Evolutionary conservation across 495 filamentous ascomycete genomes (phyloP).

Genomic region (Melanomma pulvis-pyrius): DNA sequence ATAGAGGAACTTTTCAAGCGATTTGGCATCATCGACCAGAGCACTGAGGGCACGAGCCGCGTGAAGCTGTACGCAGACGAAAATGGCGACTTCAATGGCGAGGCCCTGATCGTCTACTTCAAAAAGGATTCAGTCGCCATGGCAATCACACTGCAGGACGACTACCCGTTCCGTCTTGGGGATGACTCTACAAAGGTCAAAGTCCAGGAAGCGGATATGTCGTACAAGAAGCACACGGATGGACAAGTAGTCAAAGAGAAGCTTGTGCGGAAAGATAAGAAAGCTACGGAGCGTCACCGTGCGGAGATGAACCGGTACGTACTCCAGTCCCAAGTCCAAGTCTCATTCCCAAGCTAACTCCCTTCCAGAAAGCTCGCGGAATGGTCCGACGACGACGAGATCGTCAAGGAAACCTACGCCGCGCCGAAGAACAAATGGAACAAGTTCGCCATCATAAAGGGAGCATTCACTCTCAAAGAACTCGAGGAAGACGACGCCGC

Average conservation of each 20-base stretch:
- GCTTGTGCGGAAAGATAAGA: constrained; percentile 71
- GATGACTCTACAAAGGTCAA: constrained; percentile 66
- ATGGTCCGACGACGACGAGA: constrained; percentile 12
- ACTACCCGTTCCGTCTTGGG: constrained; percentile 77
- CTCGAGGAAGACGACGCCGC: constrained; percentile 82
- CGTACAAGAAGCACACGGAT: constrained; percentile 68
- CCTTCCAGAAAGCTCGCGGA: constrained; percentile 14
- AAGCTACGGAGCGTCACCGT: constrained; percentile 1
- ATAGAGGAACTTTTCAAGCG: constrained; percentile 79
- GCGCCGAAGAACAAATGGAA: constrained; percentile 67
- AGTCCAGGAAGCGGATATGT: constrained; percentile 82
- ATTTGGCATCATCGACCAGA: constrained; percentile 91
- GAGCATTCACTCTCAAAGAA: constrained; percentile 91
- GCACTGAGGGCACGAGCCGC: constrained; percentile 82
- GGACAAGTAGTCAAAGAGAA: constrained; percentile 77
- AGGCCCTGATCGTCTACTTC: constrained; percentile 92
- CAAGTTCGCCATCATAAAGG: constrained; percentile 83
- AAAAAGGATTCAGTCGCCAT: constrained; percentile 85
- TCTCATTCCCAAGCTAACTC: constrained; percentile 58
- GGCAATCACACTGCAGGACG: constrained; percentile 90
- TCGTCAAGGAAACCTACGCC: constrained; percentile 69
- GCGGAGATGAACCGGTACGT: constrained; percentile 19
- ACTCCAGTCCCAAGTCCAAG: constrained; percentile 30
- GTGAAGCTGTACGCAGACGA: constrained; percentile 93
- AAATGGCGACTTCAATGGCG: constrained; percentile 84